Base-by-base conservation (phyloP, 164 flowering plant genomes). In the Saururus chinensis region DNA sequence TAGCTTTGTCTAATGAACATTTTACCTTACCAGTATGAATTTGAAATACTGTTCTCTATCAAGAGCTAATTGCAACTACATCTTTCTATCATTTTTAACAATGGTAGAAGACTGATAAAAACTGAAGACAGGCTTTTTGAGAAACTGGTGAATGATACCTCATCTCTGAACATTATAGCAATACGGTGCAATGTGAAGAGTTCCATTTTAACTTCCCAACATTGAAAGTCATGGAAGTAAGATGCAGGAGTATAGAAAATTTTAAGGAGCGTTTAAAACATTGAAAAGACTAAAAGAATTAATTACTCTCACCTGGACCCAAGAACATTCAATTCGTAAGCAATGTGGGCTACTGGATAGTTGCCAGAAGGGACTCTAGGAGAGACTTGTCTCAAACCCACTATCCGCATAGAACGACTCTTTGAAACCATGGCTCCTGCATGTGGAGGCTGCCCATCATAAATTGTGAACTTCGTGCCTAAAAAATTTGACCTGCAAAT, bases 371-470 rank as follows among this genome's bases (percentile, higher is more conserved):
- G 88, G 60, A 78, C 71, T 71, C 78, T 74, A 2, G 90, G 90
- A 22, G 86, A 81, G 56, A 87, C 84, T 71, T 84, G 86, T 71
- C 78, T 81, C 68, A 78, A 60, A 56, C 79, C 82, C 45, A 78
- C 82, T 42, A 79, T 71, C 72, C 81, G 80, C 60, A 74, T 73
- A 62, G 90, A 85, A 58, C 87, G 82, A 58, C 82, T 83, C 64
- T 78, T 83, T 37, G 82, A 57, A 64, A 80, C 73, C 57, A 64
- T 71, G 51, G 84, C 84, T 64, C 81, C 88, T 25, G 83, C 76
- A 71, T 84, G 79, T 61, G 95, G 88, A 56, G 95, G 88, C 72
- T 79, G 87, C 14, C 73, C 76, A 71, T 87, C 95, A 73, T 73
- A 78, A 59, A 85, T 64, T 22, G 87, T 78, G 70, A 87, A 87